Evolutionary conservation across 2,329 filamentous ascomycete species (phyloP), one percentile per base, ranked within the genome.

Genomic region (Pseudocercospora pini-densiflorae): DNA sequence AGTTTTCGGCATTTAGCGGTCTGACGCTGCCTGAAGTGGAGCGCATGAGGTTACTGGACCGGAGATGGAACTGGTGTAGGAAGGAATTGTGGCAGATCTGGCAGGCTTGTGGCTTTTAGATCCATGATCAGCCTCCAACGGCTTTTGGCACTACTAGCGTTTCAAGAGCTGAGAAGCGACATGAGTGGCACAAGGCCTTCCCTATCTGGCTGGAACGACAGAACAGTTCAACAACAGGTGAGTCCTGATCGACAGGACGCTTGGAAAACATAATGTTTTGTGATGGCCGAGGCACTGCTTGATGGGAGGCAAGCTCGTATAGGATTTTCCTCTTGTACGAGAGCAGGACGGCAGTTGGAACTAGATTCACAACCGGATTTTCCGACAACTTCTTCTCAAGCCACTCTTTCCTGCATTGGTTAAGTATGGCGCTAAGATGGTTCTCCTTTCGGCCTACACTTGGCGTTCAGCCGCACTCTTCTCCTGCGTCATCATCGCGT

Each of bases 121-220:
- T 53, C 49, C 49, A 53, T 53, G 49, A 53, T 23, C 49, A 24
- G 47, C 47, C 47, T 51, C 23, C 23, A 27, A 27, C 49, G 49
- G 49, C 12, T 53, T 23, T 24, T 23, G 51, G 21, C 14, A 24
- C 24, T 29, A 16, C 51, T 54, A 54, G 51, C 51, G 51, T 54
- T 54, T 54, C 51, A 54, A 24, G 51, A 54, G 51, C 21, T 54
- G 51, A n/a, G 36, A 54, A 54, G 51, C 51, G 51, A 54, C 51
- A 54, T 54, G 51, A 54, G 24, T 16, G 24, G 24, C 33, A 36
- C 33, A 27, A 16, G 49, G 49, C 49, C 49, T 54, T n/a, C 21
- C 21, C 10, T 14, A 27, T 54, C 51, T 51, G 47, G 51, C 21
- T 24, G 14, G 16, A 29, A 29, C 14, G 21, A 23, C 21, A 29